Evolutionary conservation across 192 early-diverging fungal genomes (phyloP).

Genomic region (Dissophora ornata): DNA sequence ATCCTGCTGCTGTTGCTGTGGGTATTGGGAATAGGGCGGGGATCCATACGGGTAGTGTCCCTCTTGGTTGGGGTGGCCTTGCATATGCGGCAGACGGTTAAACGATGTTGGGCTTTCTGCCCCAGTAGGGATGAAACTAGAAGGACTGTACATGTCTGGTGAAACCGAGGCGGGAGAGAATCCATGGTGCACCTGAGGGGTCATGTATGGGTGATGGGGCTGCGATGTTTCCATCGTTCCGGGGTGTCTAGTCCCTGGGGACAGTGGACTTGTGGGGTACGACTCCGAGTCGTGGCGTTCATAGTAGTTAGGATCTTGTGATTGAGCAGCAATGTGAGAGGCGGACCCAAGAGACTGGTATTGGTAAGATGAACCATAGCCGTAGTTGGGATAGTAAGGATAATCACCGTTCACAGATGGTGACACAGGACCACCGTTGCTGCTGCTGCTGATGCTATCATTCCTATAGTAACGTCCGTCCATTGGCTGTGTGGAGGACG

Average conservation of each 20-base stretch:
- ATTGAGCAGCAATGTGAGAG: constrained; percentile 42
- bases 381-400: constrained; percentile 34
- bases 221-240: constrained; percentile 17
- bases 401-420: constrained; percentile 29
- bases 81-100: neutral
- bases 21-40: constrained; percentile 33
- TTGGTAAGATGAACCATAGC: constrained; percentile 41
- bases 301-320: constrained; percentile 21
- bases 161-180: constrained; percentile 40
- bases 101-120: constrained; percentile 16
- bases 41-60: constrained; percentile 35
- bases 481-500: constrained; percentile 1
- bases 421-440: constrained; percentile 18
- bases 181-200: constrained; percentile 39
- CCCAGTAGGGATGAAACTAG: constrained; percentile 25
- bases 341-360: constrained; percentile 48
- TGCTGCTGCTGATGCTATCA: constrained; percentile 51
- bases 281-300: constrained; percentile 32
- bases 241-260: constrained; percentile 16
- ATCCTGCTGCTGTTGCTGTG: constrained; percentile 24
- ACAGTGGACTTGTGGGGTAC: constrained; percentile 43
- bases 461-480: constrained; percentile 40
- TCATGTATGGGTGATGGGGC: constrained; percentile 19
- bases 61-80: constrained; percentile 8
- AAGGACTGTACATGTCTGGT: constrained; percentile 43